These are phyloP conservation scores for Lanmaoa rubissima DNA, from an alignment of 768 basidiomycete genomes.

Conservation along the genomic window DNA sequence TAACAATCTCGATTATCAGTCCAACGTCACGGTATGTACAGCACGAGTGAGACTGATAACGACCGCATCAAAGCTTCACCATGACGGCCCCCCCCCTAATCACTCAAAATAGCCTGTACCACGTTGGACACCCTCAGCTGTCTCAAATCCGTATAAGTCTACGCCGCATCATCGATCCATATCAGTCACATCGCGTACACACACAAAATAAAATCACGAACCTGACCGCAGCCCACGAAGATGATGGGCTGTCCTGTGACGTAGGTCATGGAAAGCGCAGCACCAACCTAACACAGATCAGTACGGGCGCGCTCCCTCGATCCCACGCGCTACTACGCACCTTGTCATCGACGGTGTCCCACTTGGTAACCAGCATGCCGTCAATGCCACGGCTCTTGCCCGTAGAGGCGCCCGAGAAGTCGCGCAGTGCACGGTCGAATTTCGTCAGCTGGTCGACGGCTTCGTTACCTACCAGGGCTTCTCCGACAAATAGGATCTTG, in stretches of 20 bases:
- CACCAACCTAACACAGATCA: constrained; percentile 71
- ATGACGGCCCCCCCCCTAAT: constrained; percentile 37
- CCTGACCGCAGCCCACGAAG: constrained; percentile 98
- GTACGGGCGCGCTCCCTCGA: neutral
- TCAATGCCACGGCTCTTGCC: constrained; percentile 89
- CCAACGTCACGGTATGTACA: no score
- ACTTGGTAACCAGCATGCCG: constrained; percentile 98
- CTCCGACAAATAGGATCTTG: constrained; percentile 97
- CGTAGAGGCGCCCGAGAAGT: constrained; percentile 75
- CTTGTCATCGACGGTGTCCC: constrained; percentile 98
- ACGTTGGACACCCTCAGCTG: constrained; percentile 90
- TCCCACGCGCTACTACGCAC: constrained; percentile 37
- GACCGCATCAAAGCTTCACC: no score
- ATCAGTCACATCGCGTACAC: constrained; percentile 10
- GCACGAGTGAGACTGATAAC: no score
- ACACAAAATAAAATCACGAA: constrained; percentile 33
- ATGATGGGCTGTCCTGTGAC: constrained; percentile 98
- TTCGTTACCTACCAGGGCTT: constrained; percentile 97
- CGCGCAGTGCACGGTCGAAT: constrained; percentile 90
- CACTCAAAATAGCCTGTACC: constrained; percentile 86
- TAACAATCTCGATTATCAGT: no score
- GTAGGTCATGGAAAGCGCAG: constrained; percentile 98
- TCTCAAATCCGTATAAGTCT: constrained; percentile 96
- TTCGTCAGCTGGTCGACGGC: constrained; percentile 97
- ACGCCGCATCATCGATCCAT: neutral